These are phyloP conservation scores for Lumnitzera littorea DNA, from an alignment of 345 rosid genomes.

Conservation along the genomic window DNA sequence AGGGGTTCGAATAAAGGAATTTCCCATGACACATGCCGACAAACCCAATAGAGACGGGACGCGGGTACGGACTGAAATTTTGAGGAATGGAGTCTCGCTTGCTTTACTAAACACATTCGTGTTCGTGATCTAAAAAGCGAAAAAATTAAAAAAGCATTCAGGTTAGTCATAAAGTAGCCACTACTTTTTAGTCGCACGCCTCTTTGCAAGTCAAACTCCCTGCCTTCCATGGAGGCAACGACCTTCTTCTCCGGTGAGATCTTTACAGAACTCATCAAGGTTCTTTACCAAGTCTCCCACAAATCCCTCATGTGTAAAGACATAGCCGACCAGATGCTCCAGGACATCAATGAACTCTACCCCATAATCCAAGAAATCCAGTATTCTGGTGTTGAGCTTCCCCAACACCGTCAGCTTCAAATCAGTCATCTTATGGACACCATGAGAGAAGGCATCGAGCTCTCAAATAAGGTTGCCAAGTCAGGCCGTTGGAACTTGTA, in stretches of 20 bases:
- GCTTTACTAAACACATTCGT: too few relatives aligned
- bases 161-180: too few relatives aligned
- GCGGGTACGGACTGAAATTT: too few relatives aligned
- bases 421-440: neutral
- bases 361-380: constrained; percentile 7
- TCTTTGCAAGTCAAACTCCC: too few relatives aligned
- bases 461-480: neutral
- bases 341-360: constrained; percentile 1
- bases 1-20: too few relatives aligned
- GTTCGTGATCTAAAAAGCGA: too few relatives aligned
- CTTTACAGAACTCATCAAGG: constrained; percentile 1
- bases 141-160: too few relatives aligned
- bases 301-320: neutral
- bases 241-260: neutral
- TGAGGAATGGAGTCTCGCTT: too few relatives aligned
- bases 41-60: too few relatives aligned
- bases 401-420: constrained; percentile 6
- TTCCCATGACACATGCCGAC: too few relatives aligned
- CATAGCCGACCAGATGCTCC: constrained; percentile 5
- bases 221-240: neutral
- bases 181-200: too few relatives aligned
- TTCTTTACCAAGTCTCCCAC: neutral
- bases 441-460: constrained; percentile 7
- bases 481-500: constrained; percentile 6
- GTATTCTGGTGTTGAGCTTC: constrained; percentile 11